Evolutionary conservation across 257 asterid species (phyloP).

Genomic region (Coffea eugenioides): DNA sequence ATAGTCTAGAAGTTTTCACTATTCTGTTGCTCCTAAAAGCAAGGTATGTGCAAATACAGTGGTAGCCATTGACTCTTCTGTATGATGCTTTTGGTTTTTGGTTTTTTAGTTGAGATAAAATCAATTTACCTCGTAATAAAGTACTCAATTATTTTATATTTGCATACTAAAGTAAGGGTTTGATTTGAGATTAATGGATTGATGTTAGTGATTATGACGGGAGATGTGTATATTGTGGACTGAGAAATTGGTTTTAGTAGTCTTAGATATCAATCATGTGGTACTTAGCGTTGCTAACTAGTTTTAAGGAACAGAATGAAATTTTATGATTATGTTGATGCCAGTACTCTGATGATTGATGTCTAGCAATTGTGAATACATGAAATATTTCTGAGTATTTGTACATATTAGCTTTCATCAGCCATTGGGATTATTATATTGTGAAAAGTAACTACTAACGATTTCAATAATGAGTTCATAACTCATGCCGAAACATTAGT

Average conservation of each 20-base stretch:
- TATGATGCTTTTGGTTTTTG: neutral
- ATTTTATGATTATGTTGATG: neutral
- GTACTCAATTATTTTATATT: neutral
- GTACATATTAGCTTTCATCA: neutral
- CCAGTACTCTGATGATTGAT: neutral
- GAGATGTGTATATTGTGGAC: neutral
- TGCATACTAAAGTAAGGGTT: neutral
- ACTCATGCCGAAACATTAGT: neutral
- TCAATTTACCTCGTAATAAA: neutral
- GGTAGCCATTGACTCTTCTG: neutral
- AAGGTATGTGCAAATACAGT: slow-evolving; percentile 47
- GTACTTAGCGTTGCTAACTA: neutral
- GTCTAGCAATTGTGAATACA: neutral
- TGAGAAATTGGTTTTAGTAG: neutral
- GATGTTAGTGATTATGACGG: neutral
- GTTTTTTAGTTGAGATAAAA: neutral
- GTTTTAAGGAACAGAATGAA: neutral
- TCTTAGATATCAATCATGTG: neutral
- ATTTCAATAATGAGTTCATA: neutral
- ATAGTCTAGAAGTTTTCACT: slow-evolving; percentile 95
- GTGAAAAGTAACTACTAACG: neutral
- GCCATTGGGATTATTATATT: neutral
- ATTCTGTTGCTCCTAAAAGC: slow-evolving; percentile 97
- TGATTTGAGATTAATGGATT: neutral
- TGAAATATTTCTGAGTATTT: neutral